Percentiles rank a stretch among this genome's conserved stretches.
phyloP scores from a whole-genome alignment of 371 early-diverging fungal species.

The Lichtheimia hyalospora region DNA sequence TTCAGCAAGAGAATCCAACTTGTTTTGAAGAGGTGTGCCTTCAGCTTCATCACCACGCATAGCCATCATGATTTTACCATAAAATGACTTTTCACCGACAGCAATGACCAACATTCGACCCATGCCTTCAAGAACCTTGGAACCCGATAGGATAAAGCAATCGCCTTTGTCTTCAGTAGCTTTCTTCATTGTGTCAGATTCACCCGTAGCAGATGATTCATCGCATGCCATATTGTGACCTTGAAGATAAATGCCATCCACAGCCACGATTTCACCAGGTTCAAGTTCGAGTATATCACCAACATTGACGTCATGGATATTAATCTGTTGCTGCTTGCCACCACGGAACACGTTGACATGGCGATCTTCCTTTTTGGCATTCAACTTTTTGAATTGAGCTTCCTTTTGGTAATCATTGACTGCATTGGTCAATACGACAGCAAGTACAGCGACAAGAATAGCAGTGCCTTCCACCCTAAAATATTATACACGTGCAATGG shows the following conservation, averaged over 20 bases:
- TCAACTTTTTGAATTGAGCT: conserved; percentile 89
- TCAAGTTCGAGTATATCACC: conserved; percentile 91
- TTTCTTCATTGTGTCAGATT: conserved; percentile 80
- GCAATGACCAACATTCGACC: conserved; percentile 83
- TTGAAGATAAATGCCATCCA: conserved; percentile 80
- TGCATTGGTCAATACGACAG: conserved; percentile 90
- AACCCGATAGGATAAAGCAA: conserved; percentile 89
- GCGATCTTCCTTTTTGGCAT: conserved; percentile 90
- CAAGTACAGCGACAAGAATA: conserved; percentile 86
- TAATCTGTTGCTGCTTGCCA: conserved; percentile 78
- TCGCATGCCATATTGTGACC: conserved; percentile 88
- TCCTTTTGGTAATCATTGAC: conserved; percentile 97
- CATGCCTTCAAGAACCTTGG: conserved; percentile 88
- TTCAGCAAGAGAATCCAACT: conserved; percentile 85
- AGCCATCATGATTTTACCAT: conserved; percentile 85
- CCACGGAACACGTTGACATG: conserved; percentile 76
- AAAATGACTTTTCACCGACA: conserved; percentile 83
- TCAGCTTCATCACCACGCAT: conserved; percentile 76
- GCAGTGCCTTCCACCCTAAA: conserved; percentile 83
- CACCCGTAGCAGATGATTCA: conserved; percentile 92
- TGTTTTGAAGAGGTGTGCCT: conserved; percentile 90
- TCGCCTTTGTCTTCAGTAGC: conserved; percentile 63
- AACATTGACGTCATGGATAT: conserved; percentile 83
- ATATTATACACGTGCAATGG: background rate
- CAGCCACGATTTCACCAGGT: conserved; percentile 93